A percentile compares a stretch with the other conserved stretches of the same genome.
Conservation (phyloP, 768 basidiomycete genomes). For the Leccinum obscurum region DNA sequence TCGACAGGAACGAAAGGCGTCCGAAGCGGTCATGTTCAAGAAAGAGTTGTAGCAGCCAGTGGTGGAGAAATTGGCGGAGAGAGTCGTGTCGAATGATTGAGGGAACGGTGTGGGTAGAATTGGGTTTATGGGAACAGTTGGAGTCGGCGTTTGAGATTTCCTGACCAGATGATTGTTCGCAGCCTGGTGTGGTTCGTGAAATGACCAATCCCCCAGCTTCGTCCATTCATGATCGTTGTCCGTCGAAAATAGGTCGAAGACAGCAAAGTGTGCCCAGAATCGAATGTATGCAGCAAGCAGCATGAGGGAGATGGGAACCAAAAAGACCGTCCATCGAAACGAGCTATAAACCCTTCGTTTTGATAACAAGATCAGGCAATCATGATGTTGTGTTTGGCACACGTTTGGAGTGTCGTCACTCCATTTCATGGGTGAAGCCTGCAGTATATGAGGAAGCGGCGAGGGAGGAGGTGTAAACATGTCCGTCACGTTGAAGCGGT, state of each 20-base stretch:
- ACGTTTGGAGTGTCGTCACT: slow-evolving; percentile 1
- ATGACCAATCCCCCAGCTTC: slow-evolving; percentile 36
- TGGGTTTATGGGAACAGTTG: slow-evolving; percentile 38
- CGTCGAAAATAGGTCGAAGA: slow-evolving; percentile 42
- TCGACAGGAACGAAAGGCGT: slow-evolving; percentile 69
- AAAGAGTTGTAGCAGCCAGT: slow-evolving; percentile 69
- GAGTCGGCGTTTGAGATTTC: slow-evolving; percentile 21
- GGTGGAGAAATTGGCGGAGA: slow-evolving; percentile 68
- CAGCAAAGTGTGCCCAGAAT: slow-evolving; percentile 49
- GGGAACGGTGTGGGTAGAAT: slow-evolving; percentile 74
- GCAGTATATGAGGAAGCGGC: slow-evolving; percentile 30
- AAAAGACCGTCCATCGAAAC: slow-evolving; percentile 49
- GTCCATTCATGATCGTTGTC: slow-evolving; percentile 26
- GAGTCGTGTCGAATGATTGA: slow-evolving; percentile 64
- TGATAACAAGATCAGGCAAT: slow-evolving; percentile 15
- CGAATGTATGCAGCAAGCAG: slow-evolving; percentile 53
- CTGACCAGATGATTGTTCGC: slow-evolving; percentile 4
- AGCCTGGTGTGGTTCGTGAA: slow-evolving; percentile 43
- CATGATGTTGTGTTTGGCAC: slow-evolving; percentile 4
- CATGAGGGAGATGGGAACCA: slow-evolving; percentile 57
- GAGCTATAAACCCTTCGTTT: slow-evolving; percentile 40
- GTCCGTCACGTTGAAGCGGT: slow-evolving; percentile 1
- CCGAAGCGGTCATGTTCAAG: slow-evolving; percentile 64
- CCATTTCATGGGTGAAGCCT: slow-evolving; percentile 2
- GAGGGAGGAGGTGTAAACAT: slow-evolving; percentile 49